phyloP scores from a whole-genome alignment of 805 yeast species.

The Ogataea corticis region DNA sequence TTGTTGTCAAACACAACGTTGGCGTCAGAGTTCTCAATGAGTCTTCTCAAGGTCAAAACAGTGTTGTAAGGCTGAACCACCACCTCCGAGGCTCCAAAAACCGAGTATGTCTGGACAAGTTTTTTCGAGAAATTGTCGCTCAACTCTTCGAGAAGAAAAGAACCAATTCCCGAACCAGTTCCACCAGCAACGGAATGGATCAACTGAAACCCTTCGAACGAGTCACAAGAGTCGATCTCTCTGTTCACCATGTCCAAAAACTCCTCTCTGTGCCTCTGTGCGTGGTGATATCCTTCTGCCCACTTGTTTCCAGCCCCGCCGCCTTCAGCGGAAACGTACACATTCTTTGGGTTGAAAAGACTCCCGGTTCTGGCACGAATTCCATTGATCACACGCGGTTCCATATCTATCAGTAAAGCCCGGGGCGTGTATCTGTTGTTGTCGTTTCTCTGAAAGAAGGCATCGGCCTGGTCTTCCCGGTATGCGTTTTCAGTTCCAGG shows the following conservation, averaged over 20 bases:
- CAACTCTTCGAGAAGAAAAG: slow-evolving; percentile 71
- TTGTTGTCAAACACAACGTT: slow-evolving; percentile 90
- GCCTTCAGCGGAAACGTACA: slow-evolving; percentile 78
- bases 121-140: slow-evolving; percentile 84
- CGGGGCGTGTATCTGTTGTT: slow-evolving; percentile 80
- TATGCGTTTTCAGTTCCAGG: slow-evolving; percentile 36
- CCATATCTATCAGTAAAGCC: slow-evolving; percentile 81
- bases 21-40: slow-evolving; percentile 83
- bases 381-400: slow-evolving; percentile 81
- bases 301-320: slow-evolving; percentile 96
- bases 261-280: slow-evolving; percentile 66
- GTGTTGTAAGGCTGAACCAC: slow-evolving; percentile 98
- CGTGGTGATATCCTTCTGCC: slow-evolving; percentile 87
- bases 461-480: slow-evolving; percentile 73
- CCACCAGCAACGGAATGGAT: slow-evolving; percentile 98
- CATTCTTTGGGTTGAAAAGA: slow-evolving; percentile 80
- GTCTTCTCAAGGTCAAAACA: slow-evolving; percentile 73
- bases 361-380: slow-evolving; percentile 48
- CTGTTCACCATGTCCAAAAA: slow-evolving; percentile 81
- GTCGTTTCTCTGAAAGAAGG: slow-evolving; percentile 78
- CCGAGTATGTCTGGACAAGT: slow-evolving; percentile 78
- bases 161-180: slow-evolving; percentile 96
- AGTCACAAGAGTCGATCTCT: slow-evolving; percentile 88
- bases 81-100: slow-evolving; percentile 91
- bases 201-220: slow-evolving; percentile 85